Evolutionary conservation across 148 eudicot genomes (phyloP).

Genomic region (Chenopodium suecicum): DNA sequence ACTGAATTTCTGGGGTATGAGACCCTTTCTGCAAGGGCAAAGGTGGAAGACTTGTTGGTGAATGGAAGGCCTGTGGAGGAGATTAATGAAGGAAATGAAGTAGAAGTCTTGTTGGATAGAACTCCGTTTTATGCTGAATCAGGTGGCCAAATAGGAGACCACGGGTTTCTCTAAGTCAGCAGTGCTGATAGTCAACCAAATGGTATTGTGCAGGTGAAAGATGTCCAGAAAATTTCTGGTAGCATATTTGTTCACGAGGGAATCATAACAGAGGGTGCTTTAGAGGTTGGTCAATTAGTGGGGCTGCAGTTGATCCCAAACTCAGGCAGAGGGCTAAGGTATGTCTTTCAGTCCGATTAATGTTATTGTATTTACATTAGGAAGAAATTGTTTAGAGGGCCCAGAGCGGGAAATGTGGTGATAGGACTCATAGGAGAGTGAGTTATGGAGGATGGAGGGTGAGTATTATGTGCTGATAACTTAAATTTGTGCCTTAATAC

Average conservation of each 20-base stretch:
- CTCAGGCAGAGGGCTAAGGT: slow-evolving; percentile 94
- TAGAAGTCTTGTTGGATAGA: slow-evolving; percentile 75
- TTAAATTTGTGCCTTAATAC: neutral
- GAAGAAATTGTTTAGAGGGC: neutral
- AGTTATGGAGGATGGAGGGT: neutral
- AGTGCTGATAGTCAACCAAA: slow-evolving; percentile 41
- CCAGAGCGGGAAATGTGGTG: neutral
- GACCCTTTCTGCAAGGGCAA: slow-evolving; percentile 60
- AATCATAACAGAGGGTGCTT: slow-evolving; percentile 57
- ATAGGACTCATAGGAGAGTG: neutral
- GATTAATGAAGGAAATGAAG: slow-evolving; percentile 80
- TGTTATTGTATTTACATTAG: slow-evolving; percentile 2
- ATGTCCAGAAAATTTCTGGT: slow-evolving; percentile 75
- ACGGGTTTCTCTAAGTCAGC: slow-evolving; percentile 64
- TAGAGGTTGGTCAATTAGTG: slow-evolving; percentile 76
- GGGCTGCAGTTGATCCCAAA: slow-evolving; percentile 87
- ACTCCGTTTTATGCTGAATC: slow-evolving; percentile 99
- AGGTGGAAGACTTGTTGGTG: slow-evolving; percentile 64
- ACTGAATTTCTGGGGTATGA: slow-evolving; percentile 90
- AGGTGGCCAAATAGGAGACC: slow-evolving; percentile 97
- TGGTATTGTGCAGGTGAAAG: slow-evolving; percentile 76
- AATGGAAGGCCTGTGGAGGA: slow-evolving; percentile 66
- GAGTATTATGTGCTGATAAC: neutral
- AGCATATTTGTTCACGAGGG: slow-evolving; percentile 82
- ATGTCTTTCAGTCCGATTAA: neutral